phyloP scores from a whole-genome alignment of 345 rosid genomes.

The Draba incana region DNA sequence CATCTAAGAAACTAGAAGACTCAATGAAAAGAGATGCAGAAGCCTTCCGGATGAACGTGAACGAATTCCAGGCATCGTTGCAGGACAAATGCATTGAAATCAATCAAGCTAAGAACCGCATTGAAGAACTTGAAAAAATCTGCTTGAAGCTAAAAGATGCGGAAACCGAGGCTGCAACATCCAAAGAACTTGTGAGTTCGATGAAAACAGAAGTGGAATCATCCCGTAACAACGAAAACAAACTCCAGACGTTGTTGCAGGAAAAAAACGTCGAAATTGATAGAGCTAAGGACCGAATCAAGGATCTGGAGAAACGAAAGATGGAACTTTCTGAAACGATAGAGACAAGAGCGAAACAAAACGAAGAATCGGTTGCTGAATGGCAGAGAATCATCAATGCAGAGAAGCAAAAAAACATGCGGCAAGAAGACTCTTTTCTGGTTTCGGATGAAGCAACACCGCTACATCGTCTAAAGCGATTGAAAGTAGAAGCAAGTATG shows the following conservation, averaged over 20 bases:
- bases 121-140: conserved; percentile 44
- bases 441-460: conserved; percentile 23
- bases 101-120: conserved; percentile 31
- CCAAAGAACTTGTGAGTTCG: conserved; percentile 37
- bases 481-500: conserved; percentile 40
- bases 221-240: conserved; percentile 30
- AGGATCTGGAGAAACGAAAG: conserved; percentile 41
- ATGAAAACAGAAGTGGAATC: conserved; percentile 25
- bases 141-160: conserved; percentile 38
- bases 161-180: conserved; percentile 38
- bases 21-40: conserved; percentile 34
- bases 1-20: conserved; percentile 37
- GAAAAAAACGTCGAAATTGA: conserved; percentile 37
- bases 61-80: conserved; percentile 35
- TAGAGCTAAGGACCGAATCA: conserved; percentile 31
- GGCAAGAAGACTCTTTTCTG: conserved; percentile 29
- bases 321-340: conserved; percentile 31
- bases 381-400: conserved; percentile 34
- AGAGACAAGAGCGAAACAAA: conserved; percentile 34
- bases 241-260: conserved; percentile 35
- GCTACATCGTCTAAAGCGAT: conserved; percentile 42
- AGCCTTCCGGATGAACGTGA: conserved; percentile 35
- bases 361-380: conserved; percentile 19
- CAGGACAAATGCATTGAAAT: conserved; percentile 40
- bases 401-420: conserved; percentile 31